phyloP scores from a whole-genome alignment of 2,329 filamentous ascomycete genomes.

The Geosmithia putterillii region DNA sequence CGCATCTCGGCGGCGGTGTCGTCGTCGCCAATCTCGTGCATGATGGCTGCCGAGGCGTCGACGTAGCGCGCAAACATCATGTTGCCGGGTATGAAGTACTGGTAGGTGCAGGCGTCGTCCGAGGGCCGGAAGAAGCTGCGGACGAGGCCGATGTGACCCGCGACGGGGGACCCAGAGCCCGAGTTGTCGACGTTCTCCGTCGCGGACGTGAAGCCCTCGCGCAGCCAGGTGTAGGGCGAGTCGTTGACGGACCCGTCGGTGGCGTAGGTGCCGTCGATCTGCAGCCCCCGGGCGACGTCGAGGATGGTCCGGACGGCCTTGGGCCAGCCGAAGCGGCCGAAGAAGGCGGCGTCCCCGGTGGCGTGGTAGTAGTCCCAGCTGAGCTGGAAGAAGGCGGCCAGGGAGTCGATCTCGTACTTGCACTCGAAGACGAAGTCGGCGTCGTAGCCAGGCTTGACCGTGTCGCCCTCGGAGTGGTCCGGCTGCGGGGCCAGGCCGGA shows the following conservation, averaged over 20 bases:
- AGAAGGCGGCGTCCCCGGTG: slow-evolving; percentile 62
- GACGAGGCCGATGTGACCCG: slow-evolving; percentile 66
- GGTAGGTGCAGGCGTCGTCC: slow-evolving; percentile 76
- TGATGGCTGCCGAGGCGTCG: slow-evolving; percentile 30
- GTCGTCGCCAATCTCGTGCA: slow-evolving; percentile 29
- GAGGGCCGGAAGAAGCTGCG: slow-evolving; percentile 83
- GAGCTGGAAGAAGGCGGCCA: slow-evolving; percentile 76
- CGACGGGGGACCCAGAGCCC: slow-evolving; percentile 71
- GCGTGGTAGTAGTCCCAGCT: slow-evolving; percentile 67
- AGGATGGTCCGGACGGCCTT: slow-evolving; percentile 60
- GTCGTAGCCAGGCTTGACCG: slow-evolving; percentile 52
- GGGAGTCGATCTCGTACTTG: slow-evolving; percentile 89
- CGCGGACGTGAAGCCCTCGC: slow-evolving; percentile 53
- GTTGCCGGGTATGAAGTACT: slow-evolving; percentile 83
- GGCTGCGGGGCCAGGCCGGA: slow-evolving; percentile 25
- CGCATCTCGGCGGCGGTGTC: slow-evolving; percentile 46
- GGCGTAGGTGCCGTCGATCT: slow-evolving; percentile 59
- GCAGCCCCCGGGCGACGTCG: slow-evolving; percentile 53
- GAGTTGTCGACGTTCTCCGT: slow-evolving; percentile 72
- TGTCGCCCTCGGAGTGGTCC: slow-evolving; percentile 26
- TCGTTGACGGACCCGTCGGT: slow-evolving; percentile 40
- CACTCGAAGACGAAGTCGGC: slow-evolving; percentile 73
- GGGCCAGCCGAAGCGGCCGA: slow-evolving; percentile 61
- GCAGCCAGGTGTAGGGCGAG: slow-evolving; percentile 63
- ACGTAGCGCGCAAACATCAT: slow-evolving; percentile 67